Conservation (phyloP, 768 basidiomycete genomes). For the Thelephora aurantiotincta region DNA sequence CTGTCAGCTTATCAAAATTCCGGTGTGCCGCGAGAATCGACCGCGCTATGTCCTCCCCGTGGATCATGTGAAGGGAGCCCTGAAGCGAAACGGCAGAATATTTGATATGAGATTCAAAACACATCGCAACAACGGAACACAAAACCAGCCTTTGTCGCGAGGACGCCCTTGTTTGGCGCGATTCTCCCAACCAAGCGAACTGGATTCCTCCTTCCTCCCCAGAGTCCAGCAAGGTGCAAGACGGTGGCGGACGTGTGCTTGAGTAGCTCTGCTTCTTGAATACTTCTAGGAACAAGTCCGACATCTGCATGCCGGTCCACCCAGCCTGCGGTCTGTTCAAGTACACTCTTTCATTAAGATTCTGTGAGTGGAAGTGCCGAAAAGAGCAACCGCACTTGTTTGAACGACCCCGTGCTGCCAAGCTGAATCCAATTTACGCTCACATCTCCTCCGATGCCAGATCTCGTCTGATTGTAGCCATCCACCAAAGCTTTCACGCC, state of each 20-base stretch:
- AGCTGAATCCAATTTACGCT: slow-evolving; percentile 48
- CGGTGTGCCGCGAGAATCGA: slow-evolving; percentile 43
- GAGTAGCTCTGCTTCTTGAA: no score
- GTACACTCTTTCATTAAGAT: no score
- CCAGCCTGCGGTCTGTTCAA: no score
- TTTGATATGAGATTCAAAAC: background rate
- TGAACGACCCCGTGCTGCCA: slow-evolving; percentile 49
- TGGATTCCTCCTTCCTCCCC: slow-evolving; percentile 36
- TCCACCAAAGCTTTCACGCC: slow-evolving; percentile 31
- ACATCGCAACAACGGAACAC: background rate
- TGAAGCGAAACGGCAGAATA: slow-evolving; percentile 11
- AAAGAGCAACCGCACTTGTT: no score
- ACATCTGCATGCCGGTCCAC: no score
- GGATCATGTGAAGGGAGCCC: slow-evolving; percentile 48
- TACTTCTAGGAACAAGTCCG: no score
- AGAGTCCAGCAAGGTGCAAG: no score
- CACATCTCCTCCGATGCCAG: slow-evolving; percentile 9
- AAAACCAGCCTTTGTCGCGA: slow-evolving; percentile 29
- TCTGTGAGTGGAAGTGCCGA: no score
- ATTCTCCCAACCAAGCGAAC: slow-evolving; percentile 39
- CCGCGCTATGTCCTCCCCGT: slow-evolving; percentile 45
- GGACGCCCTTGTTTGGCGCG: slow-evolving; percentile 39
- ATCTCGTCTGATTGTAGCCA: slow-evolving; percentile 27
- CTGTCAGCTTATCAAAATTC: slow-evolving; percentile 27
- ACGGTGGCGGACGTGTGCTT: no score